Base-by-base conservation (phyloP, 148 eudicot genomes). In the Nepenthes mirabilis region DNA sequence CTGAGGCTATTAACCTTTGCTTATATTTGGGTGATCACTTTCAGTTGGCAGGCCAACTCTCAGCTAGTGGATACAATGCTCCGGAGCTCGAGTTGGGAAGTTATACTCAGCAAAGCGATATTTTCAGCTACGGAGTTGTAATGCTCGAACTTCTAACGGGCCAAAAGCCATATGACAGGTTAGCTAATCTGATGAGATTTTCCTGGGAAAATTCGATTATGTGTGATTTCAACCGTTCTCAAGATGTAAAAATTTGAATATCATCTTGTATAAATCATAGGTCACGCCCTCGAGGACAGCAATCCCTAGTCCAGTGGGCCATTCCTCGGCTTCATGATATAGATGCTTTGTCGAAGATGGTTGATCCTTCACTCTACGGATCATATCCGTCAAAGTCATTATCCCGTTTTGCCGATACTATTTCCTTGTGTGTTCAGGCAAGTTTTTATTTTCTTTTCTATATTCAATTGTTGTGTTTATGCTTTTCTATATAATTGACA, bases 101-200 rank as follows among this genome's bases (percentile, higher is more conserved):
- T 43, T 89, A 79, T 68, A 82, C 87, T 11, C 68, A 57, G 58
- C 80, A 84, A 72, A 89, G 97, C 65, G 99, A 94, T 66, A 91
- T 89, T 56, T 94, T 86, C 66, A 89, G 97, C 80, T 94, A 89
- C 60, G 99, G 99, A 71, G 88, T 94, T 47, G 90, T 94, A 11
- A 89, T 94, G 99, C 71, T 94, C 43, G 91, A 86, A 63, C 88
- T 94, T 55, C 83, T 94, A 65, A 94, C 97, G 0, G 97, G 95
- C 56, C 68, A 91, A 62, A 81, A 81, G 80, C 59, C 99, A 37
- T 81, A 84, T 56, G 97, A 94, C 82, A 84, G 99, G 99, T 93
- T 47, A 54, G 69, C 47, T 40, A 40, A 49, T 49, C 52, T 0
- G 12, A n/a, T 49, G 52, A 6, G 11, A 5, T 5, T 10, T 49